These are phyloP conservation scores for Fusarium oligoseptatum DNA, from an alignment of 2,329 filamentous ascomycete species.

Conservation along the genomic window DNA sequence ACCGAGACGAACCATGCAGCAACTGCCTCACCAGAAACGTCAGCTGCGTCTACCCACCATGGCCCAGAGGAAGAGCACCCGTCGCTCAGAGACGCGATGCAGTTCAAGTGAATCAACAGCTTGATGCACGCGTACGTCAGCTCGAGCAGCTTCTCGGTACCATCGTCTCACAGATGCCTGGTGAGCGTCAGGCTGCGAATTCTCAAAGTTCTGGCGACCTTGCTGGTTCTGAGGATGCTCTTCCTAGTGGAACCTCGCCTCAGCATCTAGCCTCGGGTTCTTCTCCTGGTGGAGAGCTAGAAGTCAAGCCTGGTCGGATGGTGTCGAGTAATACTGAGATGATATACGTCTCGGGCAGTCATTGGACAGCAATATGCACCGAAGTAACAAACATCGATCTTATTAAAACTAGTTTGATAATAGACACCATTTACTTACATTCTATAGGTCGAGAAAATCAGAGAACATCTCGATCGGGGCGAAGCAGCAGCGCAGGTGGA, in stretches of 20 bases:
- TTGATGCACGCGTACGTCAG: constrained; percentile 31
- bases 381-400: constrained; percentile 12
- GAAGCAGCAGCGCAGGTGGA: constrained; percentile 6
- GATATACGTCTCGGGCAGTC: constrained; percentile 38
- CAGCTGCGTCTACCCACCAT: constrained; percentile 26
- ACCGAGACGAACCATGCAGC: constrained; percentile 38
- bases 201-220: constrained; percentile 12
- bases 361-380: constrained; percentile 35
- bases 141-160: constrained; percentile 35
- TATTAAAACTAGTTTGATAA: neutral
- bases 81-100: constrained; percentile 10
- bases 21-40: constrained; percentile 37
- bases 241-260: neutral
- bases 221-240: neutral
- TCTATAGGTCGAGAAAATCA: constrained; percentile 27
- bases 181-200: neutral
- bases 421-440: neutral
- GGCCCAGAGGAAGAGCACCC: constrained; percentile 17
- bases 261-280: neutral
- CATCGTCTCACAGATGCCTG: constrained; percentile 31
- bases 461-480: constrained; percentile 21
- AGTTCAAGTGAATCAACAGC: constrained; percentile 12
- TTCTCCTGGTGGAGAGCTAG: neutral
- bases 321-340: constrained; percentile 33
- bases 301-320: constrained; percentile 29